Conservation (phyloP, 1,139 yeast genomes). For the Protomyces pachydermus region DNA sequence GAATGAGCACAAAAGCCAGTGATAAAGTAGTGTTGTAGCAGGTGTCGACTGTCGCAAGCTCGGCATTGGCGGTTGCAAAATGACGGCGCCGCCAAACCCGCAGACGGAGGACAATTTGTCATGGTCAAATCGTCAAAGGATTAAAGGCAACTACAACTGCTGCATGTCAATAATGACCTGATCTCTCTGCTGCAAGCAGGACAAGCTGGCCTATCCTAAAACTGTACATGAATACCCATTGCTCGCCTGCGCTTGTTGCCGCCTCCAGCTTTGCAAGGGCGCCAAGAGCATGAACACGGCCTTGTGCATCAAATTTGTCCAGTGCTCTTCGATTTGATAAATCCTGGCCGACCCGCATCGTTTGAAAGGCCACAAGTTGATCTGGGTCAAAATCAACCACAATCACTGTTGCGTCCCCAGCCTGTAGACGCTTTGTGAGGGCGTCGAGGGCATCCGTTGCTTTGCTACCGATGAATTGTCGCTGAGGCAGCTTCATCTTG, state of each 20-base stretch:
- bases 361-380: constrained; percentile 70
- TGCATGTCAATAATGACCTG: too few species aligned
- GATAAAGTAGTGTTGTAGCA: too few species aligned
- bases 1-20: too few species aligned
- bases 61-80: too few species aligned
- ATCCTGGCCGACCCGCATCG: constrained; percentile 71
- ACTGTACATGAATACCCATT: background rate
- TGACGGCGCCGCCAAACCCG: too few species aligned
- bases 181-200: background rate
- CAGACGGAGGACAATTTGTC: too few species aligned
- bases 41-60: too few species aligned
- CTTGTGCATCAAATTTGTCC: background rate
- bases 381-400: constrained; percentile 77
- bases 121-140: too few species aligned
- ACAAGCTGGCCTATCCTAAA: background rate
- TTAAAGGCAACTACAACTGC: too few species aligned
- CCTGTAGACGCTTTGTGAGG: constrained; percentile 52
- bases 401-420: constrained; percentile 57
- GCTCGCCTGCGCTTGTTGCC: constrained; percentile 29
- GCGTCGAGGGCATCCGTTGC: constrained; percentile 58
- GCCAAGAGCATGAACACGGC: background rate
- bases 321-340: constrained; percentile 56
- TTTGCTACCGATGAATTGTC: constrained; percentile 74
- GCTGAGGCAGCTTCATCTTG: constrained; percentile 57
- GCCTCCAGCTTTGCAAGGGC: constrained; percentile 33